Percentiles rank a stretch among this genome's conserved stretches.
Conservation (phyloP, 495 filamentous ascomycete species). For the Sordaria brevicollis region DNA sequence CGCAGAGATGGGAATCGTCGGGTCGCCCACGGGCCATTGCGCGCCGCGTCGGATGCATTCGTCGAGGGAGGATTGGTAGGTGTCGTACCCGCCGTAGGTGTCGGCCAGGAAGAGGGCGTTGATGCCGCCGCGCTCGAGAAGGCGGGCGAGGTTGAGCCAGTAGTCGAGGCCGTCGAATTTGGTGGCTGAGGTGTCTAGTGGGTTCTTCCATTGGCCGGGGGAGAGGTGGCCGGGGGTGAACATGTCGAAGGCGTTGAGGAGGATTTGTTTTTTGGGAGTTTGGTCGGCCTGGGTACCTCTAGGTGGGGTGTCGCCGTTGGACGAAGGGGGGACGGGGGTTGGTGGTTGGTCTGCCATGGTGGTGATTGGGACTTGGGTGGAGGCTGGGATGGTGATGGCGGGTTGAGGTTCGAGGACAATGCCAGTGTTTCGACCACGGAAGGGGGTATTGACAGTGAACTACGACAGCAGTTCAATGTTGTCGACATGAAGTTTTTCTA, state of each 20-base stretch:
- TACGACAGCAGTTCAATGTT: neutral
- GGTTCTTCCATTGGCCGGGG: constrained; percentile 43
- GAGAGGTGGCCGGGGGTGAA: constrained; percentile 32
- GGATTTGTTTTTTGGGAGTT: constrained; percentile 24
- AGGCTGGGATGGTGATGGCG: neutral
- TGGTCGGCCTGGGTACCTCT: no score
- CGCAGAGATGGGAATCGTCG: constrained; percentile 38
- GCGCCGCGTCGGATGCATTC: constrained; percentile 35
- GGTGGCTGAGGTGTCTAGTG: constrained; percentile 43
- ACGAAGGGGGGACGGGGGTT: neutral
- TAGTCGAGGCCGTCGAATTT: constrained; percentile 44
- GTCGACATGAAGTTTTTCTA: no score
- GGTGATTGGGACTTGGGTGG: neutral
- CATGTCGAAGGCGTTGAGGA: constrained; percentile 40
- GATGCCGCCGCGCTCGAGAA: constrained; percentile 48
- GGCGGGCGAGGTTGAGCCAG: constrained; percentile 50
- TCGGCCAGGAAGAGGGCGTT: constrained; percentile 53
- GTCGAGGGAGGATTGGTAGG: constrained; percentile 46
- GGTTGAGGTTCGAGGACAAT: neutral
- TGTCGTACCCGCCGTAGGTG: constrained; percentile 46
- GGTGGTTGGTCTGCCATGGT: neutral
- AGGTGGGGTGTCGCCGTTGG: neutral
- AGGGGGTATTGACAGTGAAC: neutral
- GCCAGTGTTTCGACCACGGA: neutral
- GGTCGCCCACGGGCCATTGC: constrained; percentile 48